Base-by-base conservation (phyloP, 306 rosid genomes). In the Herpetospermum pedunculosum region DNA sequence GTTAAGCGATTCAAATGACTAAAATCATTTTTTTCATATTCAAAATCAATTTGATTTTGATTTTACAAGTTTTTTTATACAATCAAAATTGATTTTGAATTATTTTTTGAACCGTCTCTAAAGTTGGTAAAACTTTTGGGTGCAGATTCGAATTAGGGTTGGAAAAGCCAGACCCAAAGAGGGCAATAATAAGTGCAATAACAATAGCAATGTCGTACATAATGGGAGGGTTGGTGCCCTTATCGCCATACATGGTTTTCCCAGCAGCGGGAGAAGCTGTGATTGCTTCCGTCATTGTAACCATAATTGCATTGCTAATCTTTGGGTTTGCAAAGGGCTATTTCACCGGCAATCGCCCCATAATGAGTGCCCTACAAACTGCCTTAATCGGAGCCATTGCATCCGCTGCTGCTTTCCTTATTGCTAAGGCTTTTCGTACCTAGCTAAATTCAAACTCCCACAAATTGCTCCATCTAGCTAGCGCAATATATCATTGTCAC, bases 91-190 rank as follows among this genome's bases (percentile, higher is more conserved):
- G n/a, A n/a, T n/a, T n/a, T n/a, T n/a, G n/a, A n/a, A n/a, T n/a
- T n/a, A n/a, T n/a, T n/a, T n/a, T n/a, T n/a, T n/a, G n/a, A n/a
- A n/a, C n/a, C n/a, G n/a, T n/a, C n/a, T n/a, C n/a, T n/a, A n/a
- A n/a, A n/a, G n/a, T n/a, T n/a, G n/a, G n/a, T n/a, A n/a, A n/a
- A n/a, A n/a, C n/a, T n/a, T n/a, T n/a, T 5, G 34, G 38, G 0
- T 79, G 72, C 88, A 93, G 98, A 41, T 93, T 93, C 84, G 98
- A 93, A 77, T 82, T 93, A 29, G 98, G 98, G 21, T 80, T 93
- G 47, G 97, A 93, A 77, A 89, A 89, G 60, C 98, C 98, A 58
- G 88, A 93, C 53, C 97, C 98, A 52, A 93, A 84, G 84, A 93
- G 98, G 80, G 98, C 98, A 46, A 6, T 93, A 6, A 82, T 83